These are phyloP conservation scores for Erodium texanum DNA, from an alignment of 441 rosid genomes.

Conservation along the genomic window DNA sequence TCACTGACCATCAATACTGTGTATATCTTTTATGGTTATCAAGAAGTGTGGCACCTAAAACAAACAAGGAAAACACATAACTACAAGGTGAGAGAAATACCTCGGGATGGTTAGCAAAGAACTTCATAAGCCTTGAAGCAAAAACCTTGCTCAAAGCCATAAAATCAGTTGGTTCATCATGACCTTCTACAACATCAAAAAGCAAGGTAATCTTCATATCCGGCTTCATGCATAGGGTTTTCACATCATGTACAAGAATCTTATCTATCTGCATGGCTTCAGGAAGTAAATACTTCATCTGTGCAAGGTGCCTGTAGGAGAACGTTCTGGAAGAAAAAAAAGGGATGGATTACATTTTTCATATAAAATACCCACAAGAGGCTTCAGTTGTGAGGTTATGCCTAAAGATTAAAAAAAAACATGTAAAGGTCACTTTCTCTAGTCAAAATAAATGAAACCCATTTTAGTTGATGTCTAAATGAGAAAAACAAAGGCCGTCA, in stretches of 20 bases:
- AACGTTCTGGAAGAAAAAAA: constrained; percentile 29
- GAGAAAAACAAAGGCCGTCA: too few relatives aligned
- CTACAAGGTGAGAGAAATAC: constrained; percentile 20
- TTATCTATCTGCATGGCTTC: constrained; percentile 35
- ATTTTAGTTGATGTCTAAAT: too few relatives aligned
- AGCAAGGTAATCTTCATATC: constrained; percentile 34
- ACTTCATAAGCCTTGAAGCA: constrained; percentile 27
- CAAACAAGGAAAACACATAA: not conserved
- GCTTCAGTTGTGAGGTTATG: not conserved
- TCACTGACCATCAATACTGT: not conserved
- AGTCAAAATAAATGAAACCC: too few relatives aligned
- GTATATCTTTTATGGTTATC: not conserved
- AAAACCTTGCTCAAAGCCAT: constrained; percentile 30
- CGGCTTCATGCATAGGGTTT: constrained; percentile 37
- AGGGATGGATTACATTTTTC: not conserved
- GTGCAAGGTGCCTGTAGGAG: constrained; percentile 35
- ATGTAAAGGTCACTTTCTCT: not conserved
- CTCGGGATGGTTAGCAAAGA: constrained; percentile 28
- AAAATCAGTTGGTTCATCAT: constrained; percentile 30
- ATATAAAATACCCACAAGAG: not conserved
- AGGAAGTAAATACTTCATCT: constrained; percentile 38
- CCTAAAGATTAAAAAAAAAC: not conserved
- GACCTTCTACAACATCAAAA: constrained; percentile 28
- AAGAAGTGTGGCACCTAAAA: not conserved
- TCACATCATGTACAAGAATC: constrained; percentile 37